These are phyloP conservation scores for Rusavskia elegans DNA, from an alignment of 495 filamentous ascomycete species.

Conservation along the genomic window DNA sequence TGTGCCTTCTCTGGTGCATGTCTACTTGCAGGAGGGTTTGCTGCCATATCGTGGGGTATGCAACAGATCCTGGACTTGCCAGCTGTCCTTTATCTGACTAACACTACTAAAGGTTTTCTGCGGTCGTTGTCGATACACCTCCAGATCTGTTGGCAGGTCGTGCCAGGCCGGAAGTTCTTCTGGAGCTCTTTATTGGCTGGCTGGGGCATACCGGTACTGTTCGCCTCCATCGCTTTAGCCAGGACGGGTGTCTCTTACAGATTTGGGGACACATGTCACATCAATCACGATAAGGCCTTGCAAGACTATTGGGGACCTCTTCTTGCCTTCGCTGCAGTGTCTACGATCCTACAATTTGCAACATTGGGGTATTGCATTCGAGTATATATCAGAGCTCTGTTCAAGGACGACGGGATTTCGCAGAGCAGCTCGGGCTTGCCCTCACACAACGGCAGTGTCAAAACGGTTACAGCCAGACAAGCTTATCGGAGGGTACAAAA, in stretches of 20 bases:
- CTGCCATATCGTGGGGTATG: slow-evolving; percentile 65
- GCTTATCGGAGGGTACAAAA: slow-evolving; percentile 73
- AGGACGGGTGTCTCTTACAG: slow-evolving; percentile 88
- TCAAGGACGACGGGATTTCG: slow-evolving; percentile 45
- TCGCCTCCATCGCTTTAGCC: slow-evolving; percentile 55
- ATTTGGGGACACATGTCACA: slow-evolving; percentile 81
- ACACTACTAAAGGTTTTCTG: slow-evolving; percentile 46
- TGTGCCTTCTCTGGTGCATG: slow-evolving; percentile 85
- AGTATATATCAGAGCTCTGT: slow-evolving; percentile 72
- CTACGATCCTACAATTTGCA: slow-evolving; percentile 64
- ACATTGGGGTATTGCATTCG: slow-evolving; percentile 91
- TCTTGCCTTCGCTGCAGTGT: slow-evolving; percentile 58
- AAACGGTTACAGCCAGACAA: slow-evolving; percentile 70
- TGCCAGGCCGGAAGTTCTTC: slow-evolving; percentile 82
- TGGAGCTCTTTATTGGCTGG: slow-evolving; percentile 65
- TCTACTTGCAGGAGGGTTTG: slow-evolving; percentile 70
- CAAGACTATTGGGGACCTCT: slow-evolving; percentile 85
- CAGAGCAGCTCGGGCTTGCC: slow-evolving; percentile 56
- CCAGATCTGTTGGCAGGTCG: slow-evolving; percentile 93
- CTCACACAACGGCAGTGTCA: slow-evolving; percentile 59
- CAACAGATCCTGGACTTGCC: not conserved
- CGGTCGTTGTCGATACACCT: slow-evolving; percentile 84
- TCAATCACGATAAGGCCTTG: slow-evolving; percentile 68
- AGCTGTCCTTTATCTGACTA: not conserved
- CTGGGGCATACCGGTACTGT: slow-evolving; percentile 66